phyloP scores from a whole-genome alignment of 2,329 filamentous ascomycete species.

The Didymella keratinophila region DNA sequence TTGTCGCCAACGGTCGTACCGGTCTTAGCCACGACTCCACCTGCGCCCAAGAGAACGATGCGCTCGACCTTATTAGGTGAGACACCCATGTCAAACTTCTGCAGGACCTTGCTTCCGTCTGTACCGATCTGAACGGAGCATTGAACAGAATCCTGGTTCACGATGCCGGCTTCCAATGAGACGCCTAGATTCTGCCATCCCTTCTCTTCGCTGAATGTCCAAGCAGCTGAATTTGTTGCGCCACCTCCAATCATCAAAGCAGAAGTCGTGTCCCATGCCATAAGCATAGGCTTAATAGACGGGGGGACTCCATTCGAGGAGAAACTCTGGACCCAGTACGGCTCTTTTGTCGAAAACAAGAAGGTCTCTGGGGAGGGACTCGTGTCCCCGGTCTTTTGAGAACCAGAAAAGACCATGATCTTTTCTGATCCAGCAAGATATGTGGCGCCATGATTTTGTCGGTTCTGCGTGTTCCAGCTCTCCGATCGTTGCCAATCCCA shows the following conservation, averaged over 20 bases:
- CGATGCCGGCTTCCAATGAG: slow-evolving; percentile 67
- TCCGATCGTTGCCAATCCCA: slow-evolving; percentile 66
- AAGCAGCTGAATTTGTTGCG: slow-evolving; percentile 70
- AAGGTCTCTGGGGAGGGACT: slow-evolving; percentile 76
- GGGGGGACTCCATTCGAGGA: slow-evolving; percentile 62
- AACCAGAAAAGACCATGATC: slow-evolving; percentile 83
- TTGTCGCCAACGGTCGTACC: slow-evolving; percentile 58
- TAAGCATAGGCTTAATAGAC: slow-evolving; percentile 72
- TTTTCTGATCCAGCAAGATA: slow-evolving; percentile 75
- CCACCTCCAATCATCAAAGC: slow-evolving; percentile 79
- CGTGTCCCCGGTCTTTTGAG: slow-evolving; percentile 64
- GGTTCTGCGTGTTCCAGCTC: slow-evolving; percentile 67
- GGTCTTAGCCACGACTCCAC: slow-evolving; percentile 60
- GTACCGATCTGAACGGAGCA: slow-evolving; percentile 72
- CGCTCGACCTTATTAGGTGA: slow-evolving; percentile 79
- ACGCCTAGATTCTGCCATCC: slow-evolving; percentile 75
- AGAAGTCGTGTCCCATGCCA: slow-evolving; percentile 75
- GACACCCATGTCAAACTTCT: slow-evolving; percentile 77
- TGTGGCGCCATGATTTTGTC: slow-evolving; percentile 75
- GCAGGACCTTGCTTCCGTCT: slow-evolving; percentile 79
- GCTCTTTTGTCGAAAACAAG: slow-evolving; percentile 70
- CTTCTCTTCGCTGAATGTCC: slow-evolving; percentile 69
- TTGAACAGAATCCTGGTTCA: slow-evolving; percentile 66
- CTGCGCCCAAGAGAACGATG: slow-evolving; percentile 69
- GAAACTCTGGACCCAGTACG: slow-evolving; percentile 68